Evolutionary conservation across 441 rosid genomes (phyloP), one percentile per base, ranked within the genome.

Genomic region (Populus tomentosa): DNA sequence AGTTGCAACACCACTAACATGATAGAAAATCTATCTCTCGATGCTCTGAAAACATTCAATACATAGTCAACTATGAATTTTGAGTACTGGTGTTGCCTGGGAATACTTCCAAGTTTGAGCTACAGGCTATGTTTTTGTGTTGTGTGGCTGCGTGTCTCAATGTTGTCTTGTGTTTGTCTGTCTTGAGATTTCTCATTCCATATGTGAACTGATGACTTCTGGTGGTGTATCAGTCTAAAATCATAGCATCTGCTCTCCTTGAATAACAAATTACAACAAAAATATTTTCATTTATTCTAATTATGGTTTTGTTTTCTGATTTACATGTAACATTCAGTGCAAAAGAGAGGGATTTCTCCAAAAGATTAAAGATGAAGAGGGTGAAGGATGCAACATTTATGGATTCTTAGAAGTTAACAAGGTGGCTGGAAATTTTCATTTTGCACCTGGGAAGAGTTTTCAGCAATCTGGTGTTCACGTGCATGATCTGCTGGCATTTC

Each of bases 371-470:
- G 99, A 94, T 78, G 98, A 95, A 86, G 97, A 91, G 83, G 99
- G 99, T 46, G 98, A 95, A 88, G 99, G 98, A 56, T 94, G 99
- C 85, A 94, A 92, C 83, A 80, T 94, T 61, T 92, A 94, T 84
- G 98, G 98, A 62, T 94, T 91, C 84, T 85, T 95, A 82, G 98
- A 92, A 84, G 97, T 94, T 71, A 95, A 94, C 76, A 95, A 94
- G 84, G 98, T 95, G 67, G 99, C 99, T 24, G 99, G 98, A 32
- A 94, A 95, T 83, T 95, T 94, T 80, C 97, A 95, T 82, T 95
- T 95, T 88, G 97, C 99, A 74, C 98, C 98, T 76, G 99, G 98
- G 78, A 94, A 95, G 87, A 95, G 98, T 89, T 92, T 95, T 87
- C 97, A 92, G 79, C 98, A 94, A 80, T 86, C 95, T 42, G 89